These are phyloP conservation scores for Pseudogymnoascus sp. DNA, from an alignment of 2,329 filamentous ascomycete genomes.

Conservation along the genomic window DNA sequence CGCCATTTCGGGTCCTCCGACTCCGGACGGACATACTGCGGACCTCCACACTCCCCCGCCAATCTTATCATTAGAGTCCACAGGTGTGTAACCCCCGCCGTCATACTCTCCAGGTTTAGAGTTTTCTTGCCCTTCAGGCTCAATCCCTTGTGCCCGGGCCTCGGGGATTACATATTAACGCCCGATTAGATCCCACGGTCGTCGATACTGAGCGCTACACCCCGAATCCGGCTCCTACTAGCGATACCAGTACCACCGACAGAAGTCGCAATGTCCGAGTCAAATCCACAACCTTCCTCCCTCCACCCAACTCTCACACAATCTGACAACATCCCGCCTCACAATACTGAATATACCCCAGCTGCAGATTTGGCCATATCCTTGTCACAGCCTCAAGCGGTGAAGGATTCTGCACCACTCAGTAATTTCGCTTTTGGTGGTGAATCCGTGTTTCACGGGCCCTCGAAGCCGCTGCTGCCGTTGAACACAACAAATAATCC, in stretches of 20 bases:
- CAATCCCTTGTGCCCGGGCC: background rate
- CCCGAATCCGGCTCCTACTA: background rate
- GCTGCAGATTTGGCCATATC: conserved; percentile 14
- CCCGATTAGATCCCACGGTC: background rate
- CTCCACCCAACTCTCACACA: background rate
- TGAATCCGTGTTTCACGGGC: conserved; percentile 33
- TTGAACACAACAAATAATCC: conserved; percentile 29
- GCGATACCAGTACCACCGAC: background rate
- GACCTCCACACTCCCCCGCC: background rate
- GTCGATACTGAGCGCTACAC: background rate
- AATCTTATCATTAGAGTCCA: background rate
- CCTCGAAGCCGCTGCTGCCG: conserved; percentile 35
- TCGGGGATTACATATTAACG: background rate
- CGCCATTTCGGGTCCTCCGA: background rate
- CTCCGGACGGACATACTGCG: background rate
- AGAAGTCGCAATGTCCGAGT: background rate
- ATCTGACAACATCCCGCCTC: background rate
- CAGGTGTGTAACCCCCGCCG: background rate
- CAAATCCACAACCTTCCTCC: background rate
- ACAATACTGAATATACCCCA: background rate
- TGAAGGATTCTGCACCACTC: background rate
- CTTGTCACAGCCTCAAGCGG: background rate
- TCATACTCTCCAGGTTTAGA: background rate
- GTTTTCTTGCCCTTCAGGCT: background rate
- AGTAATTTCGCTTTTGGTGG: conserved; percentile 25